phyloP scores from a whole-genome alignment of 257 asterid genomes.

The Marsdenia floribunda region DNA sequence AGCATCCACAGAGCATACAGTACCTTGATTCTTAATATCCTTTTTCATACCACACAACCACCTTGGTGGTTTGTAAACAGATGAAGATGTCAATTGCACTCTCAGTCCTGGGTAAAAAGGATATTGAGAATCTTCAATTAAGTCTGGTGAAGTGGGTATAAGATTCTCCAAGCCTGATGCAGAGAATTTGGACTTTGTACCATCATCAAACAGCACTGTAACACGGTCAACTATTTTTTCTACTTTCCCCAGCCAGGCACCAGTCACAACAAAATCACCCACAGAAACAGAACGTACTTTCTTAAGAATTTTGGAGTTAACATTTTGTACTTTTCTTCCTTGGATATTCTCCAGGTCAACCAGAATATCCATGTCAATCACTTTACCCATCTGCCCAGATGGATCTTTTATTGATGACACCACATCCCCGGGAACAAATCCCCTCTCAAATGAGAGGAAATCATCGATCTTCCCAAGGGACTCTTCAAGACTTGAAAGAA shows the following conservation, averaged over 20 bases:
- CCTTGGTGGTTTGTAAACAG: conserved; percentile 36
- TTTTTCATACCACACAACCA: conserved; percentile 69
- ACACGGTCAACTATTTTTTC: conserved; percentile 57
- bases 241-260: conserved; percentile 85
- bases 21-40: conserved; percentile 46
- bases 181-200: conserved; percentile 43
- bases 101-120: conserved; percentile 85
- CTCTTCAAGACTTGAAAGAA: conserved; percentile 84
- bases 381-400: conserved; percentile 69
- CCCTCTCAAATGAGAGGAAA: conserved; percentile 80
- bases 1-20: conserved; percentile 60
- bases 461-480: conserved; percentile 74
- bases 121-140: conserved; percentile 67
- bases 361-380: conserved; percentile 46
- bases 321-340: conserved; percentile 46
- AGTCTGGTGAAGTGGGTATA: conserved; percentile 49
- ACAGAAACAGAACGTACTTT: conserved; percentile 55
- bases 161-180: conserved; percentile 50
- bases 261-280: conserved; percentile 60
- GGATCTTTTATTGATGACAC: conserved; percentile 71
- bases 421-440: conserved; percentile 57
- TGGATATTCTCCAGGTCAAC: conserved; percentile 66
- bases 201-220: conserved; percentile 62
- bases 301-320: conserved; percentile 40
- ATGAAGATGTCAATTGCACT: conserved; percentile 46